A percentile compares a stretch with the other conserved stretches of the same genome.
Evolutionary conservation across 139 green algal genomes (phyloP).

Genomic region (Spirogloea muscicola): DNA sequence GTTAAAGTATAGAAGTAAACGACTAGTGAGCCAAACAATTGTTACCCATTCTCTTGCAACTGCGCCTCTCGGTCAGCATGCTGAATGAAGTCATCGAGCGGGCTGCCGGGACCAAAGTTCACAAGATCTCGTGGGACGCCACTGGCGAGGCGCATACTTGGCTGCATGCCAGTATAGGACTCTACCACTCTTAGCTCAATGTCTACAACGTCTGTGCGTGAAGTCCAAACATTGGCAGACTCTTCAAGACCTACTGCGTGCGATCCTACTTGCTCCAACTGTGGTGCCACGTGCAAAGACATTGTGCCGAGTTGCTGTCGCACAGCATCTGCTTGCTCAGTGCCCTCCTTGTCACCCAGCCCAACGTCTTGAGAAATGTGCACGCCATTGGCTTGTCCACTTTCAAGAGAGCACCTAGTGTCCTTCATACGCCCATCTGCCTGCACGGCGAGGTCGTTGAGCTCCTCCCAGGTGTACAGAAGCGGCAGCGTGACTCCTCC

Average conservation of each 20-base stretch:
- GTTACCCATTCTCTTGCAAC: neutral
- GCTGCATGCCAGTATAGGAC: conserved; percentile 1
- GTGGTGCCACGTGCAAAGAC: neutral
- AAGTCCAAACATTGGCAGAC: neutral
- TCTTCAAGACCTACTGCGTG: neutral
- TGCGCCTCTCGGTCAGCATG: neutral
- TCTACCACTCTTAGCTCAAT: conserved; percentile 19
- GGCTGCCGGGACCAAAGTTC: conserved; percentile 8
- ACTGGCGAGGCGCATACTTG: conserved; percentile 1
- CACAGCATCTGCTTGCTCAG: neutral
- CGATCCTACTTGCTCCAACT: neutral
- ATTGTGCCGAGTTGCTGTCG: neutral
- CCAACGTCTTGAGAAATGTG: neutral
- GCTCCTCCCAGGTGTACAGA: conserved; percentile 76
- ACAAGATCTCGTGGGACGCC: conserved; percentile 46
- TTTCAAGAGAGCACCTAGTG: neutral
- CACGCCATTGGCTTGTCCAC: neutral
- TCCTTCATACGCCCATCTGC: neutral
- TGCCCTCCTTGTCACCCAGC: neutral
- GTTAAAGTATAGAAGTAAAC: too few species aligned
- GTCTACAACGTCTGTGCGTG: neutral
- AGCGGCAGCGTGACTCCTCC: conserved; percentile 73
- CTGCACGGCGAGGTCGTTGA: conserved; percentile 14
- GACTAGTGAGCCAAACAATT: too few species aligned
- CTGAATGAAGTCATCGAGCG: conserved; percentile 41